phyloP scores from a whole-genome alignment of 305 asterid genomes.

The Fraxinus baroniana region DNA sequence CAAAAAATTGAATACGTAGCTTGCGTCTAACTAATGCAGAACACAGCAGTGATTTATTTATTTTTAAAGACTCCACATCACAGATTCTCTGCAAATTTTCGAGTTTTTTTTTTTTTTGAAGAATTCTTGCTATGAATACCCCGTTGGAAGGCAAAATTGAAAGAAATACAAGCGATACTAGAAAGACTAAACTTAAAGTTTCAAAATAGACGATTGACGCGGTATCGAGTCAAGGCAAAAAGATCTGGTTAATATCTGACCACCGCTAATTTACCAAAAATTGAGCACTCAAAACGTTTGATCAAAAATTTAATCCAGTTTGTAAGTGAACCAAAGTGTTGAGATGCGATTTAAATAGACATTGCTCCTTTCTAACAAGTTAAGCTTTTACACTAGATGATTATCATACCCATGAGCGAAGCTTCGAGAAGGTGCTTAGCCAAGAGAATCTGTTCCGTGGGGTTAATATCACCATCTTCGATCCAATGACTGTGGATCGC shows the following conservation, averaged over 20 bases:
- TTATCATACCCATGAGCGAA: slow-evolving; percentile 80
- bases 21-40: background rate
- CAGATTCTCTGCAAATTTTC: background rate
- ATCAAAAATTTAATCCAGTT: background rate
- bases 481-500: slow-evolving; percentile 63
- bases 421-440: slow-evolving; percentile 77
- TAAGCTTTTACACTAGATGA: background rate
- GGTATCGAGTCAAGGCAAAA: background rate
- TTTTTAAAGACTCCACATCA: background rate
- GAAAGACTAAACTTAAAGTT: background rate
- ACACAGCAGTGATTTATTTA: background rate
- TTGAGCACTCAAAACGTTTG: background rate
- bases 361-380: background rate
- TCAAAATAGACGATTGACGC: background rate
- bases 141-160: background rate
- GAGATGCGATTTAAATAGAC: background rate
- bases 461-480: slow-evolving; percentile 63
- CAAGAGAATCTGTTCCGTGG: slow-evolving; percentile 83
- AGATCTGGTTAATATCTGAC: background rate
- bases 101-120: background rate
- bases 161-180: too few species aligned
- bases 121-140: background rate
- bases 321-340: background rate
- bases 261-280: background rate
- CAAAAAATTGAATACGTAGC: background rate